These are phyloP conservation scores for Neonectria punicea DNA, from an alignment of 2,329 filamentous ascomycete genomes.

Conservation along the genomic window DNA sequence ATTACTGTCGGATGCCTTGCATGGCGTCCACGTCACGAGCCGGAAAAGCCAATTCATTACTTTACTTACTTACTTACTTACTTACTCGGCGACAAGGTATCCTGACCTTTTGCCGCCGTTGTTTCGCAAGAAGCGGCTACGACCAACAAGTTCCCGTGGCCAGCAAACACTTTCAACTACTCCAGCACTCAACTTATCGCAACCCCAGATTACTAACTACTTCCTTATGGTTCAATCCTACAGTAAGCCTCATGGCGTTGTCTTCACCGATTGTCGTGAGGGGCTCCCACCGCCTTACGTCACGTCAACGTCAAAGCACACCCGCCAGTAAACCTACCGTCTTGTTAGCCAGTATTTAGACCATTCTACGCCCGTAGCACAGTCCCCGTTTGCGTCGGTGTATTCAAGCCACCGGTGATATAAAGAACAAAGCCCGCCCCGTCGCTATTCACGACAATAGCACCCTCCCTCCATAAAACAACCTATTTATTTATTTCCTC, in stretches of 20 bases:
- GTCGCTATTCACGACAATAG: slow-evolving; percentile 8
- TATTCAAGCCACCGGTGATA: background rate
- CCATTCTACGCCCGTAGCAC: too few relatives aligned
- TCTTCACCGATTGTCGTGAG: background rate
- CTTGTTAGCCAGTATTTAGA: too few relatives aligned
- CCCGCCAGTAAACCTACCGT: background rate
- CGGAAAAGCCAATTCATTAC: too few relatives aligned
- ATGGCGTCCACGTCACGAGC: background rate
- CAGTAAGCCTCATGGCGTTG: background rate
- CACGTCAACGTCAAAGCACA: background rate
- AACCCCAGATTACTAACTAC: background rate
- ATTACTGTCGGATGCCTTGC: too few relatives aligned
- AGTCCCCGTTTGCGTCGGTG: too few relatives aligned
- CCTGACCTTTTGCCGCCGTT: too few relatives aligned
- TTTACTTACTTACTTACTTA: too few relatives aligned
- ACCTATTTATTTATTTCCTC: too few relatives aligned
- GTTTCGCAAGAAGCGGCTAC: too few relatives aligned
- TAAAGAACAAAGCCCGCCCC: background rate
- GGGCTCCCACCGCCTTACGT: background rate
- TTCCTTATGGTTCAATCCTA: background rate
- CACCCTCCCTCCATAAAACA: background rate
- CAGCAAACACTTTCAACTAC: too few relatives aligned
- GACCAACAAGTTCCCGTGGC: too few relatives aligned
- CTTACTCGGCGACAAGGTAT: too few relatives aligned
- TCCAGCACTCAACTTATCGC: background rate